Base-by-base conservation (phyloP, 2,329 filamentous ascomycete genomes). In the Eurotiales sp. region DNA sequence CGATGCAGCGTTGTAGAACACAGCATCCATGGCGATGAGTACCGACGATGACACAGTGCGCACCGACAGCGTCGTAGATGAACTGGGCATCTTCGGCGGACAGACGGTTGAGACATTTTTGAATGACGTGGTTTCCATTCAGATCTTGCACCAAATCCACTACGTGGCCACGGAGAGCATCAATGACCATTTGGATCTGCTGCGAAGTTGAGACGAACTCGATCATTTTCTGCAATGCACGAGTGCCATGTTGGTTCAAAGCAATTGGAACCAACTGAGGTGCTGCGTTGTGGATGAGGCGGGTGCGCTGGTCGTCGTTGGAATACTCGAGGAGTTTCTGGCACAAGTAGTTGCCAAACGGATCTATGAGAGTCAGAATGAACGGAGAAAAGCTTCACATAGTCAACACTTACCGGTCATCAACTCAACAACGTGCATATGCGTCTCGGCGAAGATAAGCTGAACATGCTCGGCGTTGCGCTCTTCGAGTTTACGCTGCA, bases 181-280 rank as follows among this genome's bases (percentile, higher is more conserved):
- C 79, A 58, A 95, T 95, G 68, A 99, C 93, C 59, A 89, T 86
- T 60, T 87, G 79, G 46, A 92, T 87, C 72, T 99, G 93, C 64
- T 87, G 84, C 3, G 84, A 80, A 22, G 89, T 95, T 47, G 86
- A 88, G 64, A 99, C 88, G 68, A 89, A 95, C 72, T 99, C 93
- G 59, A 99, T 99, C 93, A 99, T 99, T 80, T 97, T 99, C 76
- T 99, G 93, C 53, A 99, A 76, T 56, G 93, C 93, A 49, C 93
- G 85, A 53, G 93, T 99, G 60, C 93, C 93, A 68, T 99, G 93
- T 74, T 96, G 92, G 72, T 99, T 97, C 54, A 97, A 77, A 22
- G 93, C 93, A 64, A 99, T 96, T 61, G 86, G 86, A 21, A 95
- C 90, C 78, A 99, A 88, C 57, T 92, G 85, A 48, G 85, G 81